These are phyloP conservation scores for Fusarium solani-melongenae DNA, from an alignment of 2,329 filamentous ascomycete species.

Conservation along the genomic window DNA sequence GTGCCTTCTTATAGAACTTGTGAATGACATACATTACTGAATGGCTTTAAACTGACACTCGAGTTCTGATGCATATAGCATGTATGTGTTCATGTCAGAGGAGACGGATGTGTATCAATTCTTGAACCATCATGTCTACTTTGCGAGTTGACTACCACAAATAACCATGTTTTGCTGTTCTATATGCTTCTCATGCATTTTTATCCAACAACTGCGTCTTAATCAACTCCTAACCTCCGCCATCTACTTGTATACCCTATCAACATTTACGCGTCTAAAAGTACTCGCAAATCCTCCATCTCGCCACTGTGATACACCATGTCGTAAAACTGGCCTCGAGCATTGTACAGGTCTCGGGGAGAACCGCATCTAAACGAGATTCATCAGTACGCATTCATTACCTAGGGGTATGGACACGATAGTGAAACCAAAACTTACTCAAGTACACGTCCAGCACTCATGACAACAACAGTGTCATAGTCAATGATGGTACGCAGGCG, in stretches of 20 bases:
- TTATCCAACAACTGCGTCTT: neutral
- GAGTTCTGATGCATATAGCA: neutral
- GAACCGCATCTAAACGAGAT: conserved; percentile 53
- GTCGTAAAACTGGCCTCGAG: conserved; percentile 61
- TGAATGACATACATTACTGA: conserved; percentile 4
- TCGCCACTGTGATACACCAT: conserved; percentile 68
- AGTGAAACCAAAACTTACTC: conserved; percentile 53
- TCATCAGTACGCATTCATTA: conserved; percentile 1
- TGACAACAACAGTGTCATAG: conserved; percentile 68
- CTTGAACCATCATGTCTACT: neutral
- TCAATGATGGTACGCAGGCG: conserved; percentile 68
- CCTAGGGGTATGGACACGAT: too few relatives aligned
- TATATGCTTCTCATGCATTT: neutral
- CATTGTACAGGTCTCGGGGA: conserved; percentile 58
- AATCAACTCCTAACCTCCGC: neutral
- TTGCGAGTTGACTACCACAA: neutral
- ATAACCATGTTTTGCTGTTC: neutral
- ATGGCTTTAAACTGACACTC: neutral
- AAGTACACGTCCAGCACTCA: conserved; percentile 63
- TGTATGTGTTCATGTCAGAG: neutral
- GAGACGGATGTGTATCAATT: neutral
- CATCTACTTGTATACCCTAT: neutral
- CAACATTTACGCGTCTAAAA: conserved; percentile 41
- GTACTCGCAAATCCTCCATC: conserved; percentile 56
- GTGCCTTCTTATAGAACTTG: conserved; percentile 15